Base-by-base conservation (phyloP, 371 early-diverging fungal genomes). In the Apophysomyces trapeziformis region DNA sequence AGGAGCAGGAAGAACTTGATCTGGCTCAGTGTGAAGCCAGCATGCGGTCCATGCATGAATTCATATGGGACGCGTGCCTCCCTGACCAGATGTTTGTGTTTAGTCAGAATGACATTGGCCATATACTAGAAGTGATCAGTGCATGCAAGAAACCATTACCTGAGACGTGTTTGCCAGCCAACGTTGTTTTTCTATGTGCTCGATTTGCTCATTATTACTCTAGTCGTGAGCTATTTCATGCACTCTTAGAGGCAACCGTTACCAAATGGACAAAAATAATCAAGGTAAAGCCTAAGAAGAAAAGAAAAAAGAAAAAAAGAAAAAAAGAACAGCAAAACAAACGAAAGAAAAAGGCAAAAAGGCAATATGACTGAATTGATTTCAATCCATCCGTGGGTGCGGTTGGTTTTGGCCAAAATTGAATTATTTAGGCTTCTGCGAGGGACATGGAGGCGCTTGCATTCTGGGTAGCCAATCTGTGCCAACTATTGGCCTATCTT, bases 71-170 rank as follows among this genome's bases (percentile, higher is more conserved):
- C 44, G 78, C 72, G 37, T 92, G 94, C 72, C 78, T 83, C 43
- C 87, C 87, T 6, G 92, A 93, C 74, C 95, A 94, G 72, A 95
- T 95, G 95, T 88, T 94, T 78, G 97, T 95, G 8, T 93, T 96
- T 74, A 87, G 89, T 41, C 81, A 78, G 38, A 77, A 76, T 9
- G 85, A 90, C 5, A 71, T 94, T 47, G 76, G 85, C 4, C 79
- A 83, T 58, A 84, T 96, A 7, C 65, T 96, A 18, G 79, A 91
- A 16, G 82, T 90, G 4, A 78, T 93, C 13, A 75, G 76, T n/a
- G 76, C 79, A 16, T 80, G 87, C 63, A 85, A 77, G 21, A 14
- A 63, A 41, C 85, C 86, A 1, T 58, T 74, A 0, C 73, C 82
- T 37, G 82, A 87, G 41, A 77, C 80, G 54, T 88, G 89, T 59